Percentiles rank a stretch among this genome's conserved stretches.
Evolutionary conservation across 1,284 basidiomycete species (phyloP).

Genomic region (Tilletia caries): DNA sequence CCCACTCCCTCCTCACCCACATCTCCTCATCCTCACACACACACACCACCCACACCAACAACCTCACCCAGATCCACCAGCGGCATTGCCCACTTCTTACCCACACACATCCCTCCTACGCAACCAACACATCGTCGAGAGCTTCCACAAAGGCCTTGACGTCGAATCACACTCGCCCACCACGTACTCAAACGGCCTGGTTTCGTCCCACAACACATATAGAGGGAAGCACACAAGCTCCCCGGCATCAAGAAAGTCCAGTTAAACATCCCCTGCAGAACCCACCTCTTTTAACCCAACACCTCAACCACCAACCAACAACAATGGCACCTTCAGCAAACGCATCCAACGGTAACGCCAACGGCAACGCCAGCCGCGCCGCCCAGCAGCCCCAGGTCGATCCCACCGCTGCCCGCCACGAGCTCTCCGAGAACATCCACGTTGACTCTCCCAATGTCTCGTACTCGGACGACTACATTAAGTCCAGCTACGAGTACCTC

Average conservation of each 20-base stretch:
- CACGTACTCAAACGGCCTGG: slow-evolving; percentile 9
- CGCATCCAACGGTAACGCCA: slow-evolving; percentile 18
- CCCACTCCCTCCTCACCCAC: too few species aligned
- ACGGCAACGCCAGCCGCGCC: slow-evolving; percentile 19
- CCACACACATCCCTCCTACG: background rate
- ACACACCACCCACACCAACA: too few species aligned
- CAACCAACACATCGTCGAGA: slow-evolving; percentile 6
- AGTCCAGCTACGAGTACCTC: slow-evolving; percentile 48
- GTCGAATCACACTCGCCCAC: background rate
- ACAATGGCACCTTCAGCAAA: slow-evolving; percentile 48
- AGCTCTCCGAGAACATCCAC: slow-evolving; percentile 46
- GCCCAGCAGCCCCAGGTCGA: slow-evolving; percentile 24
- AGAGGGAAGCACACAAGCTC: slow-evolving; percentile 6
- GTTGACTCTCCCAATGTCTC: slow-evolving; percentile 50
- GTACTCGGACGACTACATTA: slow-evolving; percentile 47
- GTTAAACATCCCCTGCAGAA: background rate
- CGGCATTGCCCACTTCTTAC: too few species aligned
- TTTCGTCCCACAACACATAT: slow-evolving; percentile 4
- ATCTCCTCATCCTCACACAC: too few species aligned
- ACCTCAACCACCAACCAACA: background rate
- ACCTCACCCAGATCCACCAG: too few species aligned
- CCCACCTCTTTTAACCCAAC: background rate
- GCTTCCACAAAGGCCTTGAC: slow-evolving; percentile 4
- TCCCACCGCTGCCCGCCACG: slow-evolving; percentile 52
- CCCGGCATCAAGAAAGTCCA: background rate